Evolutionary conservation across 768 basidiomycete genomes (phyloP), one percentile per base, ranked within the genome.

Genomic region (Panellus pusillus): DNA sequence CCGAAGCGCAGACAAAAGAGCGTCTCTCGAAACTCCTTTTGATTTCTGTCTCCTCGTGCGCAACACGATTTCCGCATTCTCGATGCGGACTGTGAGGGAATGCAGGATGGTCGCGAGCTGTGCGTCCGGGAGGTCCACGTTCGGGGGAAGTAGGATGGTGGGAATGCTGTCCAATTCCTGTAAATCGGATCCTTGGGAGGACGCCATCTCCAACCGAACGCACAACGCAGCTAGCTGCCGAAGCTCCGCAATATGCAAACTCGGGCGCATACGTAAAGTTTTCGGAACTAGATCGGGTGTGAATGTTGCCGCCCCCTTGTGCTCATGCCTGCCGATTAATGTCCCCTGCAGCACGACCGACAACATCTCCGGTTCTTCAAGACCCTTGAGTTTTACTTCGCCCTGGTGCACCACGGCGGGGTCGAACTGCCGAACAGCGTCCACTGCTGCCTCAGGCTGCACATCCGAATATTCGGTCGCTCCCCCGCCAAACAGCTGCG

Each of bases 341-440:
- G 81, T 79, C 13, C 68, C 74, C 0, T 95, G 92, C 68, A 92
- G 96, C 39, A 98, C 77, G 15, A 86, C 67, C 12, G 92, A 91
- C 15, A 98, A 74, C 56, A 79, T 79, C 69, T 98, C 95, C 1
- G 93, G 92, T 1, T 89, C 78, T 71, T 98, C 95, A 48, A 98
- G 75, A 8, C 97, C 96, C 70, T 98, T 98, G 57, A 98, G 82
- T 66, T 93, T 93, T 57, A 86, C 79, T 70, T 97, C 93, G 2
- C 96, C 96, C 11, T 94, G 78, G n/a, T 78, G 75, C 20, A 84
- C 77, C 47, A 93, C 78, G 31, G 77, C 73, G 29, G 93, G 74
- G 1, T 87, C 86, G 59, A 93, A 77, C 19, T 80, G 75, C 24
- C 79, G 79, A 54, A 98, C 83, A 4, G 84, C 89, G 14, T 91